These are phyloP conservation scores for Pyrus hybrid DNA, from an alignment of 331 rosid genomes.

Conservation along the genomic window DNA sequence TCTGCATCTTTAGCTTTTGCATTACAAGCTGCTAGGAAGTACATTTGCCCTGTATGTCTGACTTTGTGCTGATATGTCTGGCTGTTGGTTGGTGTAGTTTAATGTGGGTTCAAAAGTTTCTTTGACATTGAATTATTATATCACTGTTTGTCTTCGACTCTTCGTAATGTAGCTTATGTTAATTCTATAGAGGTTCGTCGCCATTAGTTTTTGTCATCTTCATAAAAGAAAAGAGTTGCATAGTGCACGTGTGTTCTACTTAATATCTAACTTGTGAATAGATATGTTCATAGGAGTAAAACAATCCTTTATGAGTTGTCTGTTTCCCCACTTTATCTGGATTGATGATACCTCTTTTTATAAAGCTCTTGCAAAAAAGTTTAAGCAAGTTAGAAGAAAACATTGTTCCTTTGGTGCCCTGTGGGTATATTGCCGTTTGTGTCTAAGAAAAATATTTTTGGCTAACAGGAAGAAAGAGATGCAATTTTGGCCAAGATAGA, in stretches of 20 bases:
- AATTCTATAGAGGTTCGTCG: neutral
- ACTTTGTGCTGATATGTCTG: neutral
- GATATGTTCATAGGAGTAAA: neutral
- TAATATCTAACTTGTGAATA: neutral
- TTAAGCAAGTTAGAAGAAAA: neutral
- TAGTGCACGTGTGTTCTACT: too few relatives aligned
- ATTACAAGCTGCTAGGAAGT: neutral
- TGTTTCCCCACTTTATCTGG: neutral
- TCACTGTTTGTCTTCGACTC: neutral
- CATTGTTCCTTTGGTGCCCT: neutral
- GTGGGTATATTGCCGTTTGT: neutral
- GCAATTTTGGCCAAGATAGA: constrained; percentile 87
- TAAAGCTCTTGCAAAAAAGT: neutral
- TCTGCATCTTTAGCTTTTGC: neutral
- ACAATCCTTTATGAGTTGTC: neutral
- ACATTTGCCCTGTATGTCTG: neutral
- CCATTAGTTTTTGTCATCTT: neutral
- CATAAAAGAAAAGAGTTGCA: neutral
- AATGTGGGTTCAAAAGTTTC: neutral
- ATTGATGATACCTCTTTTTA: neutral
- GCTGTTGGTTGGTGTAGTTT: neutral
- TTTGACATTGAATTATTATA: neutral
- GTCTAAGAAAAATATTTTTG: constrained; percentile 15
- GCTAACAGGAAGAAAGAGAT: constrained; percentile 92
- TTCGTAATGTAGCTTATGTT: neutral